Conservation (phyloP, 768 basidiomycete species). For the Chiua virens region DNA sequence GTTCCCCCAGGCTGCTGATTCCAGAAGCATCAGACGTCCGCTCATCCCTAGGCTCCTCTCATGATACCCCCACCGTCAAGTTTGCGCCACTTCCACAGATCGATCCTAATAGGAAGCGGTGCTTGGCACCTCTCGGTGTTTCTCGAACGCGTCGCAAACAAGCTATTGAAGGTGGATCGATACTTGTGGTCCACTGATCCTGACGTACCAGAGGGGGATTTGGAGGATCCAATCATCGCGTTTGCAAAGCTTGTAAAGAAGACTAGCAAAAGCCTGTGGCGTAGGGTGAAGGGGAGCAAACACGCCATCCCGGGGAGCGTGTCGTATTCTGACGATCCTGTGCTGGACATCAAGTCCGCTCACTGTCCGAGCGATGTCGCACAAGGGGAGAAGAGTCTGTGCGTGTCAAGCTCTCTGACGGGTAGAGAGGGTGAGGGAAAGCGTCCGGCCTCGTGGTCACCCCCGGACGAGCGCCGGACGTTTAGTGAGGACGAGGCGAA, state of each 20-base stretch:
- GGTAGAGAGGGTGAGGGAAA: constrained; percentile 9
- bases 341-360: constrained; percentile 25
- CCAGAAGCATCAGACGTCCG: constrained; percentile 12
- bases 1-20: constrained; percentile 11
- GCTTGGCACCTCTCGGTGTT: constrained; percentile 52
- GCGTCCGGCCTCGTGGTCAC: constrained; percentile 29
- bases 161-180: constrained; percentile 15
- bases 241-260: constrained; percentile 54
- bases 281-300: constrained; percentile 40
- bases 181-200: constrained; percentile 23
- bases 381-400: background rate
- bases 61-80: constrained; percentile 39
- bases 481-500: constrained; percentile 1
- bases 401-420: background rate
- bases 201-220: constrained; percentile 25
- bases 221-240: constrained; percentile 48
- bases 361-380: constrained; percentile 18
- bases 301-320: constrained; percentile 9
- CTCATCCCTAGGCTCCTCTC: constrained; percentile 17
- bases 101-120: constrained; percentile 49
- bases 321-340: constrained; percentile 2
- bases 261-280: constrained; percentile 42
- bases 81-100: constrained; percentile 62
- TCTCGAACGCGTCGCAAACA: constrained; percentile 36
- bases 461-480: constrained; percentile 22